A percentile compares a stretch with the other conserved stretches of the same genome.
These are phyloP conservation scores for Allantophomopsis lycopodina DNA, from an alignment of 2,329 filamentous ascomycete species.

Conservation along the genomic window DNA sequence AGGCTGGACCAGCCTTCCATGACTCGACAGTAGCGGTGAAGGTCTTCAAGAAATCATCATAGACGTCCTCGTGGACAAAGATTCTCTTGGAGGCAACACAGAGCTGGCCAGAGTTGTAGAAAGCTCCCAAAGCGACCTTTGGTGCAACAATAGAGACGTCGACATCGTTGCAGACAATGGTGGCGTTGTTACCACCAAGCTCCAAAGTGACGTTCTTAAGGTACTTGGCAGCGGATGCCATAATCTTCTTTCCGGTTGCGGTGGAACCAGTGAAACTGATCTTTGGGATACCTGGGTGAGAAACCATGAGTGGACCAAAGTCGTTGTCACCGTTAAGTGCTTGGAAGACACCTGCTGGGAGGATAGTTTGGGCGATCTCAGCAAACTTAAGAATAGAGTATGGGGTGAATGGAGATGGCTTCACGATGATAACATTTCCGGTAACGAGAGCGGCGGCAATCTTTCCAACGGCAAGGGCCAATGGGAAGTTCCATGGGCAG, in stretches of 20 bases:
- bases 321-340: conserved; percentile 36
- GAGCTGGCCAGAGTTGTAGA: conserved; percentile 34
- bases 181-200: conserved; percentile 38
- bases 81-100: conserved; percentile 42
- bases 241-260: conserved; percentile 30
- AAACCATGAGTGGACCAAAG: conserved; percentile 34
- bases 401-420: conserved; percentile 39
- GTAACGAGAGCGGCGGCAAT: conserved; percentile 41
- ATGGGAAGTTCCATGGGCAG: conserved; percentile 41
- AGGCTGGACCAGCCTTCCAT: conserved; percentile 24
- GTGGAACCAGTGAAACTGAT: conserved; percentile 42
- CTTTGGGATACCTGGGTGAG: conserved; percentile 37
- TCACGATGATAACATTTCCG: conserved; percentile 40
- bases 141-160: conserved; percentile 28
- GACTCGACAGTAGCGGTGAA: conserved; percentile 27
- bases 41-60: conserved; percentile 35
- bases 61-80: conserved; percentile 44
- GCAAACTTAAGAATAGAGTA: conserved; percentile 34
- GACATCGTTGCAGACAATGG: conserved; percentile 35
- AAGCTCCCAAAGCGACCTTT: conserved; percentile 28
- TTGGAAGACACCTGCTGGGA: conserved; percentile 41
- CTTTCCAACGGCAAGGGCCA: conserved; percentile 37
- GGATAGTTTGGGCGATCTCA: conserved; percentile 30
- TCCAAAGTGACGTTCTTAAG: conserved; percentile 39
- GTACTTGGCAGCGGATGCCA: conserved; percentile 31